Evolutionary conservation across 1,284 basidiomycete genomes (phyloP).

Genomic region (Boletus holoroseus): DNA sequence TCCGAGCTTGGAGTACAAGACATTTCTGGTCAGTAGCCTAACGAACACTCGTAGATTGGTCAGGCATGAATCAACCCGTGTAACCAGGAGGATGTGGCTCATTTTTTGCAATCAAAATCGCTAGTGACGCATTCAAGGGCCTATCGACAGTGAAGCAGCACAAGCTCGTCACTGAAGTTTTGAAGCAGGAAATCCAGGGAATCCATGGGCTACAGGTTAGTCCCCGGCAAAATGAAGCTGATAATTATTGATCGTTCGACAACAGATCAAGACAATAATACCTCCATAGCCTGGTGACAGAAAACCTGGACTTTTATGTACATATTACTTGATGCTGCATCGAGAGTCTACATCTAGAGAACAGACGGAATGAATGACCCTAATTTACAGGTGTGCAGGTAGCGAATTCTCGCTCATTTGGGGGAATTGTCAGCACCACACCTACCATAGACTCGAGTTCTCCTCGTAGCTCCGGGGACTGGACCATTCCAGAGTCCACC

Average conservation of each 20-base stretch:
- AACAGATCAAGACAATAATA: constrained; percentile 30
- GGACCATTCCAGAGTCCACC: not conserved
- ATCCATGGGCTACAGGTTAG: constrained; percentile 94
- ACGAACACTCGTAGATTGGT: not conserved
- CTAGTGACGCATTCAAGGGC: constrained; percentile 81
- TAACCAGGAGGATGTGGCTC: constrained; percentile 85
- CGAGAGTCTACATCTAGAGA: constrained; percentile 9
- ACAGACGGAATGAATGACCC: not conserved
- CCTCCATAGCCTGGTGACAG: constrained; percentile 19
- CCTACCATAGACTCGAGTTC: not conserved
- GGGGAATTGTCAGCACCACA: not conserved
- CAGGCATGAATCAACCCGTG: constrained; percentile 1
- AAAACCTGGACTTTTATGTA: not conserved
- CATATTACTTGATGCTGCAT: constrained; percentile 2
- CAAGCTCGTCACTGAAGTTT: constrained; percentile 78
- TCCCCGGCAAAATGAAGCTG: not conserved
- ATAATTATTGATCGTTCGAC: constrained; percentile 11
- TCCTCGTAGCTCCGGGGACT: not conserved
- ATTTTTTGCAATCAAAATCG: constrained; percentile 92
- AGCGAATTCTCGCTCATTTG: not conserved
- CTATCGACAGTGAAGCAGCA: constrained; percentile 91
- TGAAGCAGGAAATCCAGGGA: constrained; percentile 86
- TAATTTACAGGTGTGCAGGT: not conserved
- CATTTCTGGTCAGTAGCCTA: constrained; percentile 64
- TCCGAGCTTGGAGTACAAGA: constrained; percentile 79